Evolutionary conservation across 192 early-diverging fungal species (phyloP).

Genomic region (Gamsiella multidivaricata): DNA sequence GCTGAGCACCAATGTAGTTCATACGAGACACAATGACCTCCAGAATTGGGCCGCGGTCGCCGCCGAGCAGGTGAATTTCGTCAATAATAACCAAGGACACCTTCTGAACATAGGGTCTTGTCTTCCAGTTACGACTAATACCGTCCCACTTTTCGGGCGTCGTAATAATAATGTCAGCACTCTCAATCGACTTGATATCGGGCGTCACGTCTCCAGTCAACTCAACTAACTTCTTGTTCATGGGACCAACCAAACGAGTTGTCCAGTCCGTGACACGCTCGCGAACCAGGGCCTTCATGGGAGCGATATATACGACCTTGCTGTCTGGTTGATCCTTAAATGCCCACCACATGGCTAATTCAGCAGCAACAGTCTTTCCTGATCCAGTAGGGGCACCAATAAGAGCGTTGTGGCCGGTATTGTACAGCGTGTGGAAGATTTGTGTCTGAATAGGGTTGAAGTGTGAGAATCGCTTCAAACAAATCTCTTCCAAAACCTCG

Average conservation of each 20-base stretch:
- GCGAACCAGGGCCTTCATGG: conserved; percentile 96
- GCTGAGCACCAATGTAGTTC: conserved; percentile 94
- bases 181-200: conserved; percentile 85
- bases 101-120: conserved; percentile 86
- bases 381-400: conserved; percentile 98
- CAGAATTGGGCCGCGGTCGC: conserved; percentile 95
- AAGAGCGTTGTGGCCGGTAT: conserved; percentile 83
- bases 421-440: conserved; percentile 97
- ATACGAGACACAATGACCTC: conserved; percentile 98
- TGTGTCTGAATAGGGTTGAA: conserved; percentile 99
- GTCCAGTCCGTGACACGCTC: conserved; percentile 95
- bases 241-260: conserved; percentile 69
- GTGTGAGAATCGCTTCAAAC: conserved; percentile 84
- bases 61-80: conserved; percentile 97
- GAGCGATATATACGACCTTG: conserved; percentile 98
- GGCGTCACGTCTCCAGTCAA: conserved; percentile 97
- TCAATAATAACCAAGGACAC: conserved; percentile 97
- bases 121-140: conserved; percentile 92
- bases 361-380: conserved; percentile 97
- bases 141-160: conserved; percentile 99
- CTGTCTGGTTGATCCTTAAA: conserved; percentile 82
- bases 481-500: conserved; percentile 87
- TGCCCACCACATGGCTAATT: conserved; percentile 94
- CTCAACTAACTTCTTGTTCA: conserved; percentile 90
- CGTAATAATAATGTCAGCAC: conserved; percentile 96